phyloP scores from a whole-genome alignment of 23 red algal species.

The Cyanidium caldarium region DNA sequence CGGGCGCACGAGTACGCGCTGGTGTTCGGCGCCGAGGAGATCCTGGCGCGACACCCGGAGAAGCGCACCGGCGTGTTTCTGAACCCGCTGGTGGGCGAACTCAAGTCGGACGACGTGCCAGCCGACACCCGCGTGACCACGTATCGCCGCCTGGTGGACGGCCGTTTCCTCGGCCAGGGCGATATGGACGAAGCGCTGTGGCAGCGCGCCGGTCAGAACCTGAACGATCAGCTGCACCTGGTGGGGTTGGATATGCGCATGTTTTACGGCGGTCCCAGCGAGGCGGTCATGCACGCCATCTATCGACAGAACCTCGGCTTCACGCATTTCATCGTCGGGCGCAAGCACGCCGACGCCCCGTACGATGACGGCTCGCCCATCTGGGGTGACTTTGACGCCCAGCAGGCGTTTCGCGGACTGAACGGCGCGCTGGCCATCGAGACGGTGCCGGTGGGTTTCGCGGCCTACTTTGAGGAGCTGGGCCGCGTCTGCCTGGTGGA shows the following conservation, averaged over 20 bases:
- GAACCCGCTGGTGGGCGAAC: conserved; percentile 86
- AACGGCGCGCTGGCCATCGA: conserved; percentile 54
- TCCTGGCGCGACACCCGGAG: conserved; percentile 18
- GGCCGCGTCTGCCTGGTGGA: conserved; percentile 46
- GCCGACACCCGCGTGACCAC: conserved; percentile 70
- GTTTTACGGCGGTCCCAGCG: conserved; percentile 81
- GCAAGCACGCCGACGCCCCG: conserved; percentile 89
- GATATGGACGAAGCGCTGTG: conserved; percentile 80
- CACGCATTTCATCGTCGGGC: conserved; percentile 81
- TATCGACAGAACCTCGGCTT: conserved; percentile 91
- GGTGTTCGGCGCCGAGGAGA: conserved; percentile 67
- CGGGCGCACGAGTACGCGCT: conserved; percentile 94
- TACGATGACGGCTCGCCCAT: conserved; percentile 70
- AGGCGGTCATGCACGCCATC: conserved; percentile 92
- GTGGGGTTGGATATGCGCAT: conserved; percentile 92
- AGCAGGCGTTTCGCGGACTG: conserved; percentile 53
- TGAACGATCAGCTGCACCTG: conserved; percentile 59
- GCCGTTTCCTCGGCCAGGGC: conserved; percentile 54
- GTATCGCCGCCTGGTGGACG: conserved; percentile 55
- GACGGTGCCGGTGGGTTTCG: conserved; percentile 79
- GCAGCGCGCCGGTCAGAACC: conserved; percentile 44
- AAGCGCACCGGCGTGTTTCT: conserved; percentile 62
- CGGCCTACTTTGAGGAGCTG: conserved; percentile 89
- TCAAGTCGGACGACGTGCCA: conserved; percentile 87
- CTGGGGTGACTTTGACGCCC: conserved; percentile 92